Evolutionary conservation across 106 monocot species (phyloP).

Genomic region (Dendrobium nobile): DNA sequence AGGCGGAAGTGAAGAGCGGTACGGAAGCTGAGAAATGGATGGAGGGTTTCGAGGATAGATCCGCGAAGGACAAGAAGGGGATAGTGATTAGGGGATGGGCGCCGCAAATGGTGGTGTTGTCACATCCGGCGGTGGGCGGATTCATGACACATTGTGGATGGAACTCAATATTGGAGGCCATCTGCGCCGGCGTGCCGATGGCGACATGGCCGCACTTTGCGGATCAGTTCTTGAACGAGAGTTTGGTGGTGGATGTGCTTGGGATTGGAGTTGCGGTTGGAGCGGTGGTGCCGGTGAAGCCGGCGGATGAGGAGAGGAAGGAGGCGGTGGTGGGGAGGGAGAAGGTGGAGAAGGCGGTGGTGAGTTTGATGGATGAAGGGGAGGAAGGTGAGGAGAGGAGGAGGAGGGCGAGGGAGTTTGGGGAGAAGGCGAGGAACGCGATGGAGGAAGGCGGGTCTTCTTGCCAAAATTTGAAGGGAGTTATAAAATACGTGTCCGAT

Average conservation of each 20-base stretch:
- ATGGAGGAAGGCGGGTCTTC: constrained; percentile 20
- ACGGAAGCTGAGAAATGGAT: constrained; percentile 23
- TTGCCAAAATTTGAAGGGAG: not conserved
- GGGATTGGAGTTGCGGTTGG: constrained; percentile 11
- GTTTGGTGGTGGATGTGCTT: constrained; percentile 15
- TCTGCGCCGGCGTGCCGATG: constrained; percentile 16
- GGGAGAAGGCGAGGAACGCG: constrained; percentile 9
- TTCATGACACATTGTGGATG: constrained; percentile 26
- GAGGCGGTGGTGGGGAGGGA: constrained; percentile 3
- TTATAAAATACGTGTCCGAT: constrained; percentile 2
- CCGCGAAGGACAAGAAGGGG: constrained; percentile 13
- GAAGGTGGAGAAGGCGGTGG: constrained; percentile 4
- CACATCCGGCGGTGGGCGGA: constrained; percentile 26
- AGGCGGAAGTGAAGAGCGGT: not conserved
- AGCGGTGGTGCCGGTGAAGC: not conserved
- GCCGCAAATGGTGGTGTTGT: constrained; percentile 15
- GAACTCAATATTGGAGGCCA: constrained; percentile 23
- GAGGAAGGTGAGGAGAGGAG: constrained; percentile 8
- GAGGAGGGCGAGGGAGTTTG: constrained; percentile 6
- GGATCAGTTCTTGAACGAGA: constrained; percentile 26
- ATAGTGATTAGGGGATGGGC: constrained; percentile 17
- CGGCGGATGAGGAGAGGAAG: not conserved
- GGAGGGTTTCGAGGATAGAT: constrained; percentile 11
- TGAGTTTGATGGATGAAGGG: constrained; percentile 1
- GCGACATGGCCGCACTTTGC: constrained; percentile 23